Percentiles rank a stretch among this genome's conserved stretches.
These are phyloP conservation scores for Aspergillus wentii DNA, from an alignment of 495 filamentous ascomycete genomes.

Conservation along the genomic window DNA sequence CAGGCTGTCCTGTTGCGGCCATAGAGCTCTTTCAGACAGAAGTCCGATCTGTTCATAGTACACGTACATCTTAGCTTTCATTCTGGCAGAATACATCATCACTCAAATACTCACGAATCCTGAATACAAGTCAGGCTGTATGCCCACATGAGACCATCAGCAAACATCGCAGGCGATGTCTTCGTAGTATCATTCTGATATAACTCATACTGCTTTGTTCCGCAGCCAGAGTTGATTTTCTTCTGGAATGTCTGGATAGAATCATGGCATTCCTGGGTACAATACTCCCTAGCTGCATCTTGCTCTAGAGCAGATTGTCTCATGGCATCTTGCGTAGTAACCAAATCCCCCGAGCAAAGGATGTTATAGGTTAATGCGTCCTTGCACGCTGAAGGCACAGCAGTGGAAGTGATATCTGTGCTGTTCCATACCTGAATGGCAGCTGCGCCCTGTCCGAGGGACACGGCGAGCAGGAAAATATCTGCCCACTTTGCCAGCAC, in stretches of 20 bases:
- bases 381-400: neutral
- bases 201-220: too few species aligned
- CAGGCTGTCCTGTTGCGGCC: neutral
- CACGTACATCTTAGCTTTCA: too few species aligned
- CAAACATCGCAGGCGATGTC: neutral
- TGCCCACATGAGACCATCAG: neutral
- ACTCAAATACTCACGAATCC: neutral
- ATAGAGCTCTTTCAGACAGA: conserved; percentile 1
- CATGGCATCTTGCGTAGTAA: neutral
- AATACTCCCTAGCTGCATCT: neutral
- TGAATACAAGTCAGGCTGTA: neutral
- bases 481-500: neutral
- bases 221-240: too few species aligned
- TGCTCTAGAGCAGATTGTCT: neutral
- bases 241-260: too few species aligned
- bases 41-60: neutral
- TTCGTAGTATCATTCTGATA: neutral
- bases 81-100: too few species aligned
- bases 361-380: neutral
- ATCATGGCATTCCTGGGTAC: neutral
- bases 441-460: neutral
- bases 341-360: neutral
- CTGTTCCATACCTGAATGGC: neutral
- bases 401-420: neutral
- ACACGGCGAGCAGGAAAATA: neutral